Evolutionary conservation across 2,329 filamentous ascomycete species (phyloP).

Genomic region (Venturia asperata): DNA sequence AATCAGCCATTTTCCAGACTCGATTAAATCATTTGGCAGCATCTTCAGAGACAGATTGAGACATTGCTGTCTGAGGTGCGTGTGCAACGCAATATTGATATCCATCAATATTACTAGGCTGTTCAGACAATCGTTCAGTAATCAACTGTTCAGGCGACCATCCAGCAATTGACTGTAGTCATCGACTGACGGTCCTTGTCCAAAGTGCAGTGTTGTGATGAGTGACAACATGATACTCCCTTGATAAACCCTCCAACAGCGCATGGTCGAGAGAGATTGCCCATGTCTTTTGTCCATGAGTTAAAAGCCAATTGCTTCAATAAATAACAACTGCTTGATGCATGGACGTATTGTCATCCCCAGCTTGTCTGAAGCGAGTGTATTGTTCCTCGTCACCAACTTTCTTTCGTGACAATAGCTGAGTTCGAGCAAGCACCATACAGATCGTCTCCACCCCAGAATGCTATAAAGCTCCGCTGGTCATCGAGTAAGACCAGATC

Average conservation of each 20-base stretch:
- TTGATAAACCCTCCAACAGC: neutral
- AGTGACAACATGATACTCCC: neutral
- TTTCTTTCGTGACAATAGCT: neutral
- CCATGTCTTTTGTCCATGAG: neutral
- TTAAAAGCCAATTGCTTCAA: neutral
- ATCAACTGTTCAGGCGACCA: no score
- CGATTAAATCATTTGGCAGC: neutral
- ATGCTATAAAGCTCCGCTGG: neutral
- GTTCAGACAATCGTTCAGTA: no score
- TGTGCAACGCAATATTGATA: no score
- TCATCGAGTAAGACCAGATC: neutral
- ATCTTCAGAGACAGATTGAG: neutral
- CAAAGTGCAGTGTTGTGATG: neutral
- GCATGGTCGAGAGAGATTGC: neutral
- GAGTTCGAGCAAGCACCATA: neutral
- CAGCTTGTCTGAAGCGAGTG: neutral
- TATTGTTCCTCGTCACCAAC: neutral
- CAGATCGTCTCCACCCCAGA: neutral
- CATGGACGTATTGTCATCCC: neutral
- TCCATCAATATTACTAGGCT: no score
- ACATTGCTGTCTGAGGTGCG: neutral
- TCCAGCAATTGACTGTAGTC: neutral
- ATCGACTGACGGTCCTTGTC: neutral
- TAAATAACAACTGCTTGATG: neutral
- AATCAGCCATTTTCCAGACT: neutral